Conservation (phyloP, 345 rosid genomes). For the Citrus maxima region DNA sequence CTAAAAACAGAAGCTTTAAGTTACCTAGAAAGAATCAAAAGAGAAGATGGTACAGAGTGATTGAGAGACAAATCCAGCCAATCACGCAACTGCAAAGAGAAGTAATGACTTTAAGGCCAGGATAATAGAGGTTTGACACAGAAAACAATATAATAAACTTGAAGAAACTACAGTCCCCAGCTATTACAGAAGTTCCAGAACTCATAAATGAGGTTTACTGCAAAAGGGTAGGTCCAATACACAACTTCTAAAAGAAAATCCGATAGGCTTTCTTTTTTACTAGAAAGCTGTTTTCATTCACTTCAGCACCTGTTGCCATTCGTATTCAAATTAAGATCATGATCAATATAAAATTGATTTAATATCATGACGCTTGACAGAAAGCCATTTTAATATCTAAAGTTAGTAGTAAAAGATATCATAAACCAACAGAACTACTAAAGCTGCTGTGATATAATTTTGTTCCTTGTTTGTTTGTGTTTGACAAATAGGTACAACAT, state of each 20-base stretch:
- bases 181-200: neutral
- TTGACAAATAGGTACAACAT: neutral
- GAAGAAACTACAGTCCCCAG: neutral
- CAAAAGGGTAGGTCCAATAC: conserved; percentile 1
- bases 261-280: neutral
- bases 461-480: neutral
- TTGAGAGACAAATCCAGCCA: conserved; percentile 97
- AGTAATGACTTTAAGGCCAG: conserved; percentile 9
- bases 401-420: neutral
- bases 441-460: neutral
- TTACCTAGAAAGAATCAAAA: conserved; percentile 91
- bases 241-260: neutral
- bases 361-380: neutral
- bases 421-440: neutral
- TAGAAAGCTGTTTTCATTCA: neutral
- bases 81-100: conserved; percentile 64
- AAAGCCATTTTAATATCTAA: neutral
- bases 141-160: neutral
- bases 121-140: conserved; percentile 10
- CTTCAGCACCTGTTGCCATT: neutral
- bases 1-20: conserved; percentile 4
- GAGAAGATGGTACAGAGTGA: conserved; percentile 88
- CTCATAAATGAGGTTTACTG: neutral
- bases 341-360: neutral
- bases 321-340: neutral